Conservation (phyloP, 495 filamentous ascomycete genomes). For the Aspergillus nanangensis region DNA sequence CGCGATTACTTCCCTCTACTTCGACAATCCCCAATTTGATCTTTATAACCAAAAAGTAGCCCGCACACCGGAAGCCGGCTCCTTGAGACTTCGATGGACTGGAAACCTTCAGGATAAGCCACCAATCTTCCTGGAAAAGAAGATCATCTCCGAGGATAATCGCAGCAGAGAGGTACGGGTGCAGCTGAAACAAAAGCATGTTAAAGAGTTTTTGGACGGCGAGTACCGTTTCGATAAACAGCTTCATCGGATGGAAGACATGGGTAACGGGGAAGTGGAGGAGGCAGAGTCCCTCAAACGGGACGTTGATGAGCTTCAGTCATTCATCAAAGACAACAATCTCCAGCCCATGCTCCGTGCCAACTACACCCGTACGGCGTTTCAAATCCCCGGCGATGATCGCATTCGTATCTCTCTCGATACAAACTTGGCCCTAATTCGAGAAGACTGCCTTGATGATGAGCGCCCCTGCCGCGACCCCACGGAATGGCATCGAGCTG, state of each 20-base stretch:
- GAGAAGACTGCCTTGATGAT: slow-evolving; percentile 81
- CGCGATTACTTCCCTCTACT: slow-evolving; percentile 91
- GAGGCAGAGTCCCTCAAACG: slow-evolving; percentile 53
- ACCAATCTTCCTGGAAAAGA: slow-evolving; percentile 82
- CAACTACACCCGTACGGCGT: slow-evolving; percentile 91
- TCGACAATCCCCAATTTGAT: slow-evolving; percentile 80
- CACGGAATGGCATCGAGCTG: slow-evolving; percentile 81
- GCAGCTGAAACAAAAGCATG: slow-evolving; percentile 87
- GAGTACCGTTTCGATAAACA: slow-evolving; percentile 91
- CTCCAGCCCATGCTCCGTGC: slow-evolving; percentile 84
- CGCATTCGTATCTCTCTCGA: slow-evolving; percentile 89
- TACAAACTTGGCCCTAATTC: slow-evolving; percentile 85
- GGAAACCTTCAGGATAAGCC: slow-evolving; percentile 75
- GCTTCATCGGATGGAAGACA: slow-evolving; percentile 72
- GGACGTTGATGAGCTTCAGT: slow-evolving; percentile 73
- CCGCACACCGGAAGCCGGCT: slow-evolving; percentile 70
- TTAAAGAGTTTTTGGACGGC: slow-evolving; percentile 81
- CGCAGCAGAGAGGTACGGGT: slow-evolving; percentile 72
- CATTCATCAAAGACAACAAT: slow-evolving; percentile 70
- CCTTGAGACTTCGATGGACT: slow-evolving; percentile 86
- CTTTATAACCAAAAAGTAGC: slow-evolving; percentile 84
- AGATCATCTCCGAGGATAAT: slow-evolving; percentile 71
- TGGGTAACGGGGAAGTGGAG: slow-evolving; percentile 58
- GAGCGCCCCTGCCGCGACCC: slow-evolving; percentile 86
- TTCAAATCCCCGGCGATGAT: slow-evolving; percentile 92